Evolutionary conservation across 2,329 filamentous ascomycete genomes (phyloP).

Genomic region (Eutypella sp.): DNA sequence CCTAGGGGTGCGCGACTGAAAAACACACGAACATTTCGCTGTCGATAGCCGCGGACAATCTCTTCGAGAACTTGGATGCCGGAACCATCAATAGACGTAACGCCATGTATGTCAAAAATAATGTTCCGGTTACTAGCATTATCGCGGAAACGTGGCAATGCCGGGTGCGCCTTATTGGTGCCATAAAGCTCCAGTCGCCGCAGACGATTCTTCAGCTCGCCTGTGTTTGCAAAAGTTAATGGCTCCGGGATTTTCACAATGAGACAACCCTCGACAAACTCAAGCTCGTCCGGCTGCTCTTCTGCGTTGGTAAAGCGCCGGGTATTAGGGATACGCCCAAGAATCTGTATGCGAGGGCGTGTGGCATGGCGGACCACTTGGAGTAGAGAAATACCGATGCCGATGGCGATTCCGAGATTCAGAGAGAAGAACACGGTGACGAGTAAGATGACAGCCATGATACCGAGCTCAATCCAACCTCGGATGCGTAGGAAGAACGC

Average conservation of each 20-base stretch:
- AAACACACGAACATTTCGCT: slow-evolving; percentile 70
- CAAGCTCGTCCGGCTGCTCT: slow-evolving; percentile 64
- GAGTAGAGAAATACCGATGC: slow-evolving; percentile 84
- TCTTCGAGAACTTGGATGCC: slow-evolving; percentile 88
- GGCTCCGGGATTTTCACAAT: slow-evolving; percentile 98
- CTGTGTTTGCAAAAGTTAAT: slow-evolving; percentile 94
- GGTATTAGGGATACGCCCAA: slow-evolving; percentile 82
- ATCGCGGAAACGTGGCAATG: slow-evolving; percentile 70
- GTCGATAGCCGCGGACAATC: slow-evolving; percentile 78
- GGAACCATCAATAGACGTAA: slow-evolving; percentile 88
- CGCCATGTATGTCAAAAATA: slow-evolving; percentile 97
- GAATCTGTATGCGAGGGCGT: slow-evolving; percentile 89
- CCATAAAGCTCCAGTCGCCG: slow-evolving; percentile 85
- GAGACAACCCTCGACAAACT: slow-evolving; percentile 86
- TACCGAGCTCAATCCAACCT: slow-evolving; percentile 77
- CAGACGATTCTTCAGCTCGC: slow-evolving; percentile 79
- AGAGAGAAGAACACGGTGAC: slow-evolving; percentile 95
- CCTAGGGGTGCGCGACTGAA: slow-evolving; percentile 51
- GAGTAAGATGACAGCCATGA: slow-evolving; percentile 88
- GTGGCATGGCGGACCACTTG: slow-evolving; percentile 88
- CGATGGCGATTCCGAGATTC: slow-evolving; percentile 87
- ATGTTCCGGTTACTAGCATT: slow-evolving; percentile 85
- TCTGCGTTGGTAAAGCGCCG: slow-evolving; percentile 83
- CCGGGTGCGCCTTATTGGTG: slow-evolving; percentile 78
- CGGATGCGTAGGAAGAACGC: slow-evolving; percentile 81